Evolutionary conservation across 73 alveolate species (phyloP), one percentile per base, ranked within the genome.

Genomic region (Blepharisma japonicum): DNA sequence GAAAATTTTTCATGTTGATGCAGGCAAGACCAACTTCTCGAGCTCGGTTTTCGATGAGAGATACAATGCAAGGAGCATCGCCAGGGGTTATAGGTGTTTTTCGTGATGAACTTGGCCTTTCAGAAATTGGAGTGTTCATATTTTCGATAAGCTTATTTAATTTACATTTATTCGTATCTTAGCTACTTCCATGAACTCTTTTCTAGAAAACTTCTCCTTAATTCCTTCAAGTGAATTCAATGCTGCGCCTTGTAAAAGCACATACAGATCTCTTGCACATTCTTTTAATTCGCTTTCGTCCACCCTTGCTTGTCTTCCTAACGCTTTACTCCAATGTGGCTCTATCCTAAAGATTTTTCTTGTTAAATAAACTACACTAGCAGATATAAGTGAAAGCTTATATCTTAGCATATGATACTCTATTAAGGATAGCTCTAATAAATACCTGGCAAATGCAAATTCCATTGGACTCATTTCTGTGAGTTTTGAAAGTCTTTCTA

Each of bases 391-490:
- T 53, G 67, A 53, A 53, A 14, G 23, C 4, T 11, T 14, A 53
- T 53, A 53, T 20, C 23, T 53, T 53, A 53, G n/a, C 67, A 53
- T 53, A 14, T 53, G n/a, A 53, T 53, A 53, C n/a, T 53, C 67
- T 14, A 53, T 53, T 2, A 53, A 20, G n/a, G 67, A 11, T 4
- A 53, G 23, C 23, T 53, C 67, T 45, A 77, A 68, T 51, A 83
- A 27, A 42, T 83, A 83, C 55, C 90, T 66, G 39, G 82, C 53
- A 27, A 83, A 71, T 56, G 70, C 70, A 45, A 48, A 83, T 21
- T 83, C 71, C 56, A 71, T 77, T 20, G 8, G 55, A 0, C 76
- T 81, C 7, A 76, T 20, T 21, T 77, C 74, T 56, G 23, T 20
- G n/a, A 53, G 0, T 53, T 20, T 53, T 53, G 67, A 53, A 11